Conservation (phyloP, 2,329 filamentous ascomycete genomes). For the Gnomoniopsis sp. region DNA sequence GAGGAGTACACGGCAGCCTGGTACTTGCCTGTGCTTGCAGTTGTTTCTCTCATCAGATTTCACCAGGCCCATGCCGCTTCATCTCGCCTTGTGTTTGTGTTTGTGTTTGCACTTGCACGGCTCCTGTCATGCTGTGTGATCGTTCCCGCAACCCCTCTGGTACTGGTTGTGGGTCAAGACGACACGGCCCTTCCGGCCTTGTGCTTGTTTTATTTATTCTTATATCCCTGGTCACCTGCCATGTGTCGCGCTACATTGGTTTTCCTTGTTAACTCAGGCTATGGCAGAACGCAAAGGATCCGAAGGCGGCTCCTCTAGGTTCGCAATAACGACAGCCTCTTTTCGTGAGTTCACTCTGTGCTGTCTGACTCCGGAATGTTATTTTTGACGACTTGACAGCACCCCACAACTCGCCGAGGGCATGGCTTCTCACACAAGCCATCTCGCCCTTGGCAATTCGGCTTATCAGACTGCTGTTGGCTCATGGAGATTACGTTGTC, state of each 20-base stretch:
- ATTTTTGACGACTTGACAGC: slow-evolving; percentile 39
- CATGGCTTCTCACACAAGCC: slow-evolving; percentile 89
- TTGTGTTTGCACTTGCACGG: slow-evolving; percentile 19
- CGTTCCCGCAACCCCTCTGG: slow-evolving; percentile 1
- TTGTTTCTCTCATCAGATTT: slow-evolving; percentile 8
- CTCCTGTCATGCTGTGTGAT: slow-evolving; percentile 19
- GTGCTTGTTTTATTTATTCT: neutral
- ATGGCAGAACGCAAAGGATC: slow-evolving; percentile 45
- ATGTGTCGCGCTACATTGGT: slow-evolving; percentile 11
- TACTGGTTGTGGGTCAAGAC: neutral
- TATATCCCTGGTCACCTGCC: slow-evolving; percentile 7
- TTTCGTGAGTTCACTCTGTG: slow-evolving; percentile 43
- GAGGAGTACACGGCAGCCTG: slow-evolving; percentile 10
- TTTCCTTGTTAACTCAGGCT: slow-evolving; percentile 13
- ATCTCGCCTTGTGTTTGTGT: slow-evolving; percentile 19
- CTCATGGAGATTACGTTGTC: slow-evolving; percentile 89
- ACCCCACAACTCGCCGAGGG: slow-evolving; percentile 71
- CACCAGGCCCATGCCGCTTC: slow-evolving; percentile 10
- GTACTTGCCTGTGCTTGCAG: slow-evolving; percentile 10
- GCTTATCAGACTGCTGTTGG: slow-evolving; percentile 74
- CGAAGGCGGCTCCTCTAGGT: slow-evolving; percentile 39
- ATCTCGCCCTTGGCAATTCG: slow-evolving; percentile 82
- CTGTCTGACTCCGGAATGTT: slow-evolving; percentile 14
- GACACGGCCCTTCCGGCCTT: neutral
- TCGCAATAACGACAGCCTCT: slow-evolving; percentile 43